phyloP scores from a whole-genome alignment of 2,329 filamentous ascomycete species.

The Calonectria pauciramosa region DNA sequence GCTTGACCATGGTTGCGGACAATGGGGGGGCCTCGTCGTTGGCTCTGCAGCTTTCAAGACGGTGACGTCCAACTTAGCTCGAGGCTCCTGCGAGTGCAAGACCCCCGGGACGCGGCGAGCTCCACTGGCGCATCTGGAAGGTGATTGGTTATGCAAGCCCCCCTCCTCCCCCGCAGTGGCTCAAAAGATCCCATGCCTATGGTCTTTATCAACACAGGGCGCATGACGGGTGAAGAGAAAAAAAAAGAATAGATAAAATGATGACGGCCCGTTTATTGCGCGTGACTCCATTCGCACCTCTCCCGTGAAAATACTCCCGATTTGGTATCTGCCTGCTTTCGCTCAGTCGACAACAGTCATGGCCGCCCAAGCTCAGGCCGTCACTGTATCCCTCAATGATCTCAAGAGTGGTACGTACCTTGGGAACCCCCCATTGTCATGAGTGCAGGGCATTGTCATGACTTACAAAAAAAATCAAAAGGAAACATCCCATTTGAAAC shows the following conservation, averaged over 20 bases:
- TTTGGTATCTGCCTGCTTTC: neutral
- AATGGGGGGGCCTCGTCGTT: neutral
- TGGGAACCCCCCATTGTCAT: slow-evolving; percentile 22
- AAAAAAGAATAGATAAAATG: neutral
- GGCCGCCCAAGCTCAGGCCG: slow-evolving; percentile 66
- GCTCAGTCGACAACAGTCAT: slow-evolving; percentile 46
- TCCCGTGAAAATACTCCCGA: neutral
- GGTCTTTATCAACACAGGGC: neutral
- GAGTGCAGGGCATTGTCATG: slow-evolving; percentile 19
- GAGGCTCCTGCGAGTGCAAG: slow-evolving; percentile 8
- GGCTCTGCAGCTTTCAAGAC: neutral
- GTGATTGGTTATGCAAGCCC: slow-evolving; percentile 44
- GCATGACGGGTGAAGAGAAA: neutral
- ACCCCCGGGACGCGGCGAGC: slow-evolving; percentile 50
- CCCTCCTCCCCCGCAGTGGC: slow-evolving; percentile 34
- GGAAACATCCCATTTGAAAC: slow-evolving; percentile 77
- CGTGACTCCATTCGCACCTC: neutral
- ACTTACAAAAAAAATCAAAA: slow-evolving; percentile 49
- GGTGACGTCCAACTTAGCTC: neutral
- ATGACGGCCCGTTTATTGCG: neutral
- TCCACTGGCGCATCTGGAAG: slow-evolving; percentile 44
- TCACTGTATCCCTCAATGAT: slow-evolving; percentile 73
- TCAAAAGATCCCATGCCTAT: slow-evolving; percentile 10
- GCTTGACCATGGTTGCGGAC: slow-evolving; percentile 78
- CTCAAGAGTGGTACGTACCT: slow-evolving; percentile 66